These are phyloP conservation scores for Lanzia echinophila DNA, from an alignment of 2,329 filamentous ascomycete genomes.

Conservation along the genomic window DNA sequence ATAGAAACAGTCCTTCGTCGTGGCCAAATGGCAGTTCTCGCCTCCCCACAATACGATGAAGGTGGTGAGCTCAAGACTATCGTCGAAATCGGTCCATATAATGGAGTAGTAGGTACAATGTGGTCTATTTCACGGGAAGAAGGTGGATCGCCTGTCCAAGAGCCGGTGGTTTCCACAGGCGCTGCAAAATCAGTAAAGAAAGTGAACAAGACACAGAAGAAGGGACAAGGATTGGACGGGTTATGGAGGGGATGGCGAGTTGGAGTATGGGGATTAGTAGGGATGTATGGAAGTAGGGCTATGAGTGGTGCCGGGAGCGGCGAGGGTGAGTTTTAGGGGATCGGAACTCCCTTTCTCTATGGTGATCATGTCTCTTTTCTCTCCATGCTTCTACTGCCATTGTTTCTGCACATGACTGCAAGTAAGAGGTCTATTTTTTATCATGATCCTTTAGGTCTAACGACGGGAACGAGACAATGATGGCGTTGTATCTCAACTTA, in stretches of 20 bases:
- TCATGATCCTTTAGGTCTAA: not conserved
- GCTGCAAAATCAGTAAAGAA: conserved; percentile 10
- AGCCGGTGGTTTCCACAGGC: not conserved
- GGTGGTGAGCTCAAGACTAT: conserved; percentile 49
- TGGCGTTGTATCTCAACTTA: not conserved
- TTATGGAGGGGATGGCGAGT: conserved; percentile 52
- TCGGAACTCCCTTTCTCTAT: not conserved
- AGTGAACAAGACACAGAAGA: conserved; percentile 21
- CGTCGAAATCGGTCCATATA: conserved; percentile 72
- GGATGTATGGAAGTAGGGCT: conserved; percentile 41
- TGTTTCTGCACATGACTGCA: not conserved
- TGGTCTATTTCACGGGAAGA: conserved; percentile 81
- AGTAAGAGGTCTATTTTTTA: not conserved
- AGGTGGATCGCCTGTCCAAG: conserved; percentile 49
- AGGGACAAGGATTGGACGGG: conserved; percentile 48
- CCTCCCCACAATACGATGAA: conserved; percentile 21
- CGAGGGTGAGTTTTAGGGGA: conserved; percentile 26
- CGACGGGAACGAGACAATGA: not conserved
- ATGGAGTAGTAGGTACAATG: conserved; percentile 86
- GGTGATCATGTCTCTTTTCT: not conserved
- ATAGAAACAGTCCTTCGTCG: conserved; percentile 87
- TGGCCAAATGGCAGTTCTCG: conserved; percentile 70
- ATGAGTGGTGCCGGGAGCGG: conserved; percentile 25
- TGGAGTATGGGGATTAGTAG: conserved; percentile 49
- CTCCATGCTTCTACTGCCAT: too few relatives aligned